Conservation (phyloP, 116 monocot genomes). For the Iris pallida region DNA sequence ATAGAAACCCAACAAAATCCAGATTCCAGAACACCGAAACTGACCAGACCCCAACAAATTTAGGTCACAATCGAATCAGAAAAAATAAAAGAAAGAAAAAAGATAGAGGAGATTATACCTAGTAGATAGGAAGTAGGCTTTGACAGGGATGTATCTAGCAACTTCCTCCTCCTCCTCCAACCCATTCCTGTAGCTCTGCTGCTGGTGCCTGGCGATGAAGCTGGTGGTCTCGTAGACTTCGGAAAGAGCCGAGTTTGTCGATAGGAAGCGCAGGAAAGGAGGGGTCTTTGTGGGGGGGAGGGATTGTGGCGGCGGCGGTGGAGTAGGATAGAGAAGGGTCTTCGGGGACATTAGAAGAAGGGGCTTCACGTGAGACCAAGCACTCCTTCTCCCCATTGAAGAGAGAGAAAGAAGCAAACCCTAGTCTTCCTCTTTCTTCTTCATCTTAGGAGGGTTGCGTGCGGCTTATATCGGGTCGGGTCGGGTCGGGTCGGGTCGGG, state of each 20-base stretch:
- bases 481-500: too few species aligned
- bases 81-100: too few species aligned
- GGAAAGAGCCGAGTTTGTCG: conserved; percentile 22
- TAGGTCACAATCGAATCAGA: neutral
- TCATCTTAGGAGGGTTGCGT: too few species aligned
- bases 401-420: neutral
- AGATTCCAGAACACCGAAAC: neutral
- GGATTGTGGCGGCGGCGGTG: neutral
- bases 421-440: too few species aligned
- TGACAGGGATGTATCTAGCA: conserved; percentile 65
- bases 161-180: conserved; percentile 33
- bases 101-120: conserved; percentile 51
- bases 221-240: conserved; percentile 15
- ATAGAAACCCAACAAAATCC: neutral
- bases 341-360: conserved; percentile 2
- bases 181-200: conserved; percentile 6
- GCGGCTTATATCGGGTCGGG: too few species aligned
- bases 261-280: conserved; percentile 18
- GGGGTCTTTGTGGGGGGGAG: neutral
- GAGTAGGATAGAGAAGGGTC: neutral
- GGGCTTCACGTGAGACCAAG: conserved; percentile 18
- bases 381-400: conserved; percentile 29
- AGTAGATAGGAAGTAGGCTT: conserved; percentile 74
- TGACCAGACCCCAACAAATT: neutral
- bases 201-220: conserved; percentile 12